A percentile compares a stretch with the other conserved stretches of the same genome.
Evolutionary conservation across 148 eudicot species (phyloP).

Genomic region (Fagopyrum tataricum): DNA sequence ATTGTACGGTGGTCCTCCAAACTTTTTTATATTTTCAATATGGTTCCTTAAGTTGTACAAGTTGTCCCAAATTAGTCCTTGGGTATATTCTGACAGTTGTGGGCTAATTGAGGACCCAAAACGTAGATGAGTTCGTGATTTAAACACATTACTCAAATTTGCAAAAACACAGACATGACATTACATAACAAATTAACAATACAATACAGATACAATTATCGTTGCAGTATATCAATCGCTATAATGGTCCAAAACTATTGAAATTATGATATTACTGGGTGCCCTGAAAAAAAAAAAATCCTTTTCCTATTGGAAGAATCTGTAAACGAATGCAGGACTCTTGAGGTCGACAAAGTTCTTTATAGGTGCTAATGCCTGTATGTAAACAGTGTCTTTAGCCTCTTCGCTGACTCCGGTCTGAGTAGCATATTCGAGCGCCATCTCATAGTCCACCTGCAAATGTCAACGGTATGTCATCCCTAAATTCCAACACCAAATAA

Average conservation of each 20-base stretch:
- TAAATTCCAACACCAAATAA: not conserved
- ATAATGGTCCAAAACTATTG: not conserved
- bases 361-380: constrained; percentile 48
- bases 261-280: not conserved
- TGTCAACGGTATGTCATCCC: too few species aligned
- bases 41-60: too few species aligned
- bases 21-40: too few species aligned
- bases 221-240: not conserved
- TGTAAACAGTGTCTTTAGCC: constrained; percentile 61
- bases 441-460: constrained; percentile 88
- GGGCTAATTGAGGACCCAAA: too few species aligned
- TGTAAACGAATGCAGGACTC: constrained; percentile 65
- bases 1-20: too few species aligned
- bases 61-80: too few species aligned
- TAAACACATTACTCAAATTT: not conserved
- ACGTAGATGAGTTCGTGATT: not conserved
- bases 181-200: not conserved
- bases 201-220: not conserved
- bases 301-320: constrained; percentile 46
- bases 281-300: not conserved
- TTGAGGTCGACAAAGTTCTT: constrained; percentile 50
- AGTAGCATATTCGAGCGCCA: constrained; percentile 95
- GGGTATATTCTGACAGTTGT: too few species aligned
- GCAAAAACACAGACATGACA: not conserved
- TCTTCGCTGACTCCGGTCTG: constrained; percentile 89